A percentile compares a stretch with the other conserved stretches of the same genome.
These are phyloP conservation scores for Cymbomonas tetramitiformis DNA, from an alignment of 139 green algal genomes.

Conservation along the genomic window DNA sequence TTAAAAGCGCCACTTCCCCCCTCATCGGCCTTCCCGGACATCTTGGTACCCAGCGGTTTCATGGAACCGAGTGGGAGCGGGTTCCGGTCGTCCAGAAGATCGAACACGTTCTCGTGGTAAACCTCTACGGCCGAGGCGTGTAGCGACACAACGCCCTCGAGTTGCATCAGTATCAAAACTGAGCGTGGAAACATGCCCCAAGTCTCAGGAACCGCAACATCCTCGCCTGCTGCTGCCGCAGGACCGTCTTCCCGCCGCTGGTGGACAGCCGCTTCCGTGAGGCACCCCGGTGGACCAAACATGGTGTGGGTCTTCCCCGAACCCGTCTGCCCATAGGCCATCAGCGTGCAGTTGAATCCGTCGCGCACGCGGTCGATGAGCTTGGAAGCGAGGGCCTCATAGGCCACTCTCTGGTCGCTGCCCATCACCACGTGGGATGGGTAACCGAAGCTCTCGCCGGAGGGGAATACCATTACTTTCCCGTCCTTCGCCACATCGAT, in stretches of 20 bases:
- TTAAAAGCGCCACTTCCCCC: too few relatives aligned
- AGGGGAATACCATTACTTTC: background rate
- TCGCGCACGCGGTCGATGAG: background rate
- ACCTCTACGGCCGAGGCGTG: background rate
- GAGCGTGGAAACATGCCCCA: background rate
- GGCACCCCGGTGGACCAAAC: background rate
- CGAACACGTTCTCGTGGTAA: background rate
- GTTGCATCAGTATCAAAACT: background rate
- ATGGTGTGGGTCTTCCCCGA: too few relatives aligned
- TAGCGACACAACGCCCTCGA: background rate
- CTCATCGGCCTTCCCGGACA: too few relatives aligned
- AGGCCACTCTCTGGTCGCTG: background rate
- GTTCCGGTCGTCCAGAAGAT: background rate
- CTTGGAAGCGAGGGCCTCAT: background rate
- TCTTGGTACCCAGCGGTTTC: too few relatives aligned
- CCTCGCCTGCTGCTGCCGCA: background rate
- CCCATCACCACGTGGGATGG: background rate
- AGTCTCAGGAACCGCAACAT: background rate
- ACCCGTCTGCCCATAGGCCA: background rate
- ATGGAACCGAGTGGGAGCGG: background rate
- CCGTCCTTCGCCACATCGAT: too few relatives aligned
- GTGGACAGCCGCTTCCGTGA: background rate
- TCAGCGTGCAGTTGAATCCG: background rate
- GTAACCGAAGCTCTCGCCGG: background rate
- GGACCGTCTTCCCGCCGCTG: background rate